Percentiles rank a stretch among this genome's conserved stretches.
phyloP scores from a whole-genome alignment of 768 basidiomycete species.

The Tulasnella sp. region DNA sequence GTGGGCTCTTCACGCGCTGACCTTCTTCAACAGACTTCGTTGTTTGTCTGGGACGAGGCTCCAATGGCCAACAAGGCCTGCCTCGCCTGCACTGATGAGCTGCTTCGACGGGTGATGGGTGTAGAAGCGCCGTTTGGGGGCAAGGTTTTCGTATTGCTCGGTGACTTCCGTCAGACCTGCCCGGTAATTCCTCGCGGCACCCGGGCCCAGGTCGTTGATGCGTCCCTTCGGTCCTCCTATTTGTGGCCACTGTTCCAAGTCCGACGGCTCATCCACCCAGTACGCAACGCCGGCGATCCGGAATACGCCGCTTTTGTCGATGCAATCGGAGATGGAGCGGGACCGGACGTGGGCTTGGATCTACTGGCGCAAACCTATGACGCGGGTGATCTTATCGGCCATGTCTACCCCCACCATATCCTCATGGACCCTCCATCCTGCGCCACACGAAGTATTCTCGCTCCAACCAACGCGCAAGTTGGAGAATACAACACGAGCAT shows the following conservation, averaged over 20 bases:
- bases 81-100: slow-evolving; percentile 46
- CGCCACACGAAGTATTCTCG: slow-evolving; percentile 46
- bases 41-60: slow-evolving; percentile 52
- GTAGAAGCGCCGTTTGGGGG: slow-evolving; percentile 46
- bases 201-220: slow-evolving; percentile 41
- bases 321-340: slow-evolving; percentile 46
- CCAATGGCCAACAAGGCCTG: slow-evolving; percentile 49
- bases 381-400: slow-evolving; percentile 39
- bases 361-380: slow-evolving; percentile 39
- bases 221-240: slow-evolving; percentile 47
- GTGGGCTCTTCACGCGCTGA: slow-evolving; percentile 42
- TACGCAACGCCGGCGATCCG: slow-evolving; percentile 48
- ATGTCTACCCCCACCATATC: slow-evolving; percentile 43
- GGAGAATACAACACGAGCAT: slow-evolving; percentile 46
- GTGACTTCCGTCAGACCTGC: slow-evolving; percentile 50
- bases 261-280: slow-evolving; percentile 42
- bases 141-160: slow-evolving; percentile 46
- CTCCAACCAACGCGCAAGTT: slow-evolving; percentile 47
- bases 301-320: slow-evolving; percentile 48
- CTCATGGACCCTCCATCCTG: slow-evolving; percentile 41
- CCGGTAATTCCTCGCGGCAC: slow-evolving; percentile 47
- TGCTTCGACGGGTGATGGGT: slow-evolving; percentile 42
- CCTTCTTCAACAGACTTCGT: slow-evolving; percentile 43
- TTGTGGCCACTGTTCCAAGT: slow-evolving; percentile 46
- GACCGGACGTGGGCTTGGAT: slow-evolving; percentile 40